Evolutionary conservation across 352 stramenopile species (phyloP).

Genomic region (Hyaloperonospora arabidopsidis): DNA sequence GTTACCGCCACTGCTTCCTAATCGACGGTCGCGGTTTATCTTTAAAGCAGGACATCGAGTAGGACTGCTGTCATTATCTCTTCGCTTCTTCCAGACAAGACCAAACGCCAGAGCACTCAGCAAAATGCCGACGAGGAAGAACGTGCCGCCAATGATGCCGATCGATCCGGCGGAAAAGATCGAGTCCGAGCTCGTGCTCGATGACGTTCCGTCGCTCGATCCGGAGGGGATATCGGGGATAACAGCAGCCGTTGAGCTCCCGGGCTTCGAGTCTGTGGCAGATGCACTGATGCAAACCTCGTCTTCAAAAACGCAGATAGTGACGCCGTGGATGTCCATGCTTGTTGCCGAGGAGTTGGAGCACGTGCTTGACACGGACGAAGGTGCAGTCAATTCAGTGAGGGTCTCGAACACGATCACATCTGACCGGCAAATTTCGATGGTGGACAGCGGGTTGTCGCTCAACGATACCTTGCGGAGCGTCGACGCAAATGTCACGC

Average conservation of each 20-base stretch:
- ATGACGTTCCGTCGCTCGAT: slow-evolving; percentile 7
- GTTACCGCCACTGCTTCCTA: slow-evolving; percentile 29
- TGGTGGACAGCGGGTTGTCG: slow-evolving; percentile 37
- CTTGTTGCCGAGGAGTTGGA: slow-evolving; percentile 19
- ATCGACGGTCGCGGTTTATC: slow-evolving; percentile 21
- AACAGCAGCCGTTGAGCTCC: slow-evolving; percentile 8
- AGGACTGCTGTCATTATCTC: slow-evolving; percentile 6
- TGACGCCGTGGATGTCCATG: slow-evolving; percentile 27
- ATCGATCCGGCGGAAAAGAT: slow-evolving; percentile 44
- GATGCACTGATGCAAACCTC: slow-evolving; percentile 18
- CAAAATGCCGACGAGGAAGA: slow-evolving; percentile 37
- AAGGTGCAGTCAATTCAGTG: slow-evolving; percentile 24
- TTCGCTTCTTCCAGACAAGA: slow-evolving; percentile 29
- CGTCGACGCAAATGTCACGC: slow-evolving; percentile 44
- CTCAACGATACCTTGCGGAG: slow-evolving; percentile 36
- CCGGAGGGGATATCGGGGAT: slow-evolving; percentile 23
- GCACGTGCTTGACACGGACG: slow-evolving; percentile 27
- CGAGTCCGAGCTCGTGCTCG: slow-evolving; percentile 15
- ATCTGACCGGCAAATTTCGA: slow-evolving; percentile 42
- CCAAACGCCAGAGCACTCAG: slow-evolving; percentile 34
- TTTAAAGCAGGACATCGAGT: slow-evolving; percentile 15
- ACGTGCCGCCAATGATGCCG: slow-evolving; percentile 42
- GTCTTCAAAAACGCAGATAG: slow-evolving; percentile 33
- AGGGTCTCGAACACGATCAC: slow-evolving; percentile 35
- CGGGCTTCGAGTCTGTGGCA: slow-evolving; percentile 3